These are phyloP conservation scores for Leishmania tarentolae DNA, from an alignment of 208 protist species.

Conservation along the genomic window DNA sequence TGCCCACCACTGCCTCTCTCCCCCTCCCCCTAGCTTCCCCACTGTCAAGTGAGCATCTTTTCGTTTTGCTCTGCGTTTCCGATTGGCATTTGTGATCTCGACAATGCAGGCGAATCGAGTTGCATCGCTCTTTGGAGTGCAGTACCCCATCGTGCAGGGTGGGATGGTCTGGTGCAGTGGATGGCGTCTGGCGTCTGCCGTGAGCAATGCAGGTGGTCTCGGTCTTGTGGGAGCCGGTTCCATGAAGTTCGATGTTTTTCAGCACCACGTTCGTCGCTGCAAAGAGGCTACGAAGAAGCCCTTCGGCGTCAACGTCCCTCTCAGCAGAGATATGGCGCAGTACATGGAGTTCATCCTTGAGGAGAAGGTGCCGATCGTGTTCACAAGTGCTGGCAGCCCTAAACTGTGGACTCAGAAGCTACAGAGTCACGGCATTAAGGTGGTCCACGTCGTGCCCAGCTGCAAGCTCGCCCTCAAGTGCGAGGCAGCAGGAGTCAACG, in stretches of 20 bases:
- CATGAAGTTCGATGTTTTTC: slow-evolving; percentile 68
- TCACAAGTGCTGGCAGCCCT: slow-evolving; percentile 86
- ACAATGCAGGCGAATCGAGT: slow-evolving; percentile 50
- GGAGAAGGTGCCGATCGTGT: slow-evolving; percentile 83
- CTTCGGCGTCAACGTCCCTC: slow-evolving; percentile 83
- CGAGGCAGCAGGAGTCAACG: slow-evolving; percentile 67
- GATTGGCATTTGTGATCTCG: not conserved
- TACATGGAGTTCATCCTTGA: slow-evolving; percentile 77
- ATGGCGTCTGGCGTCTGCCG: slow-evolving; percentile 74
- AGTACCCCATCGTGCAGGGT: slow-evolving; percentile 84
- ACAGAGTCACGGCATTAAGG: slow-evolving; percentile 65
- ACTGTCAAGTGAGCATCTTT: not conserved
- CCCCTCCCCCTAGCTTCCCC: not conserved
- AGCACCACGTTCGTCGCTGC: slow-evolving; percentile 57
- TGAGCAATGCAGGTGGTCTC: slow-evolving; percentile 89
- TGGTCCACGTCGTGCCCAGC: slow-evolving; percentile 82
- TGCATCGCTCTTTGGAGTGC: slow-evolving; percentile 61
- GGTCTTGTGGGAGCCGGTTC: slow-evolving; percentile 81
- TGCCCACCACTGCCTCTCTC: not conserved
- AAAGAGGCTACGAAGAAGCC: slow-evolving; percentile 53
- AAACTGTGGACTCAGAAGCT: slow-evolving; percentile 72
- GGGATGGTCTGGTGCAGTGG: slow-evolving; percentile 87
- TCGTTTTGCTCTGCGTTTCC: not conserved
- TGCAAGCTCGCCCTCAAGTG: slow-evolving; percentile 81
- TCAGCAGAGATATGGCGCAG: slow-evolving; percentile 35